Conservation (phyloP, 1,139 yeast genomes). For the Geotrichum reessii region DNA sequence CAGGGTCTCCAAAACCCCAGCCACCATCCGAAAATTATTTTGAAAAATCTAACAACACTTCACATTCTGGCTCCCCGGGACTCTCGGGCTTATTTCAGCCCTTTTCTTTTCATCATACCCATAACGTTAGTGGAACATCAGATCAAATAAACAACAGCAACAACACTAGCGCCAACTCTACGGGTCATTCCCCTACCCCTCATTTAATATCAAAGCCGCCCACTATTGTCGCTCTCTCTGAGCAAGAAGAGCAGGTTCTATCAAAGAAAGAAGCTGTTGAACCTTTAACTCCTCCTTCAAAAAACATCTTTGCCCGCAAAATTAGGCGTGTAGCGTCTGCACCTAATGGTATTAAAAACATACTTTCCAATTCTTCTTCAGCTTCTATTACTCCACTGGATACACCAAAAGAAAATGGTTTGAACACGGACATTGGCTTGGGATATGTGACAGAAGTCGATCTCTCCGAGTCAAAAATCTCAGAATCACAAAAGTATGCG, state of each 20-base stretch:
- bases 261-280: conserved; percentile 12
- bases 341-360: conserved; percentile 49
- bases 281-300: conserved; percentile 22
- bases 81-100: conserved; percentile 30
- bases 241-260: neutral
- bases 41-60: conserved; percentile 43
- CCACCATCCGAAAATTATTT: conserved; percentile 33
- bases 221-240: neutral
- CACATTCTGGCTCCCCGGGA: conserved; percentile 45
- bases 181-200: neutral
- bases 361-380: conserved; percentile 22
- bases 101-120: conserved; percentile 17
- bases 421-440: conserved; percentile 3
- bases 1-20: neutral
- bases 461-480: conserved; percentile 35
- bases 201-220: neutral
- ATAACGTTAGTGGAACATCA: neutral
- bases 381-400: conserved; percentile 15
- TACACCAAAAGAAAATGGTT: conserved; percentile 8
- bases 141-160: neutral
- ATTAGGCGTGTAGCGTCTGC: conserved; percentile 78
- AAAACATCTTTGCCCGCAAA: conserved; percentile 46
- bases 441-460: conserved; percentile 17
- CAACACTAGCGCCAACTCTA: neutral
- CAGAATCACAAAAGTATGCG: conserved; percentile 65